A percentile compares a stretch with the other conserved stretches of the same genome.
Conservation (phyloP, 2,329 filamentous ascomycete genomes). For the Mycogone perniciosa region DNA sequence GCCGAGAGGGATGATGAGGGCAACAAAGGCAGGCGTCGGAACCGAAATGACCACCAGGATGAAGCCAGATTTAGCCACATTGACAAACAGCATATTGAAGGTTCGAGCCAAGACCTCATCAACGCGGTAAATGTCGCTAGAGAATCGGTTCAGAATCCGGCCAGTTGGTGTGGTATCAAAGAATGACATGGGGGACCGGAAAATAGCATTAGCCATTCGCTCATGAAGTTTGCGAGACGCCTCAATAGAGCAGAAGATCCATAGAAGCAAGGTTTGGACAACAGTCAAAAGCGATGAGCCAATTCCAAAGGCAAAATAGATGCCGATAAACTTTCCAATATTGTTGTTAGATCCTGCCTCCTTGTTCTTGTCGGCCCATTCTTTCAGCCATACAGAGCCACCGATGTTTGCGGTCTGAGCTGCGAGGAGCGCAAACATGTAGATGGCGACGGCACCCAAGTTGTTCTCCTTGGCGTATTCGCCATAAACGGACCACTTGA, state of each 20-base stretch:
- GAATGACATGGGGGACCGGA: constrained; percentile 96
- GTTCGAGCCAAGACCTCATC: constrained; percentile 92
- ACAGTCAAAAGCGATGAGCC: constrained; percentile 81
- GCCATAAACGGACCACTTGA: constrained; percentile 87
- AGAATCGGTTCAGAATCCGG: constrained; percentile 95
- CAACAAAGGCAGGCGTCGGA: constrained; percentile 72
- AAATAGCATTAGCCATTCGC: constrained; percentile 94
- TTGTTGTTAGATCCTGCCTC: constrained; percentile 60
- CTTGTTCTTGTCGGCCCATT: constrained; percentile 80
- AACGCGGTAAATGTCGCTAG: constrained; percentile 73
- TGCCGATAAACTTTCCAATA: constrained; percentile 83
- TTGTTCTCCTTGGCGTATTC: constrained; percentile 97
- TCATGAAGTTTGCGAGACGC: constrained; percentile 95
- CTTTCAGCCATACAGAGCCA: constrained; percentile 87
- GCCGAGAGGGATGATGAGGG: constrained; percentile 73
- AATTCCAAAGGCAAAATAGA: constrained; percentile 93
- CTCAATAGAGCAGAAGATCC: constrained; percentile 99
- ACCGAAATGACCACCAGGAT: constrained; percentile 81
- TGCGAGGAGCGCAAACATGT: constrained; percentile 67
- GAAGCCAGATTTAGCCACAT: constrained; percentile 68
- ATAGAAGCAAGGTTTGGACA: constrained; percentile 86
- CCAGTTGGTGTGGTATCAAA: constrained; percentile 96
- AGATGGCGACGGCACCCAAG: constrained; percentile 72
- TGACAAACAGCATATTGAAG: constrained; percentile 93
- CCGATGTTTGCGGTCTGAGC: constrained; percentile 78